phyloP scores from a whole-genome alignment of 2,329 filamentous ascomycete genomes.

The Beauveria asiatica region DNA sequence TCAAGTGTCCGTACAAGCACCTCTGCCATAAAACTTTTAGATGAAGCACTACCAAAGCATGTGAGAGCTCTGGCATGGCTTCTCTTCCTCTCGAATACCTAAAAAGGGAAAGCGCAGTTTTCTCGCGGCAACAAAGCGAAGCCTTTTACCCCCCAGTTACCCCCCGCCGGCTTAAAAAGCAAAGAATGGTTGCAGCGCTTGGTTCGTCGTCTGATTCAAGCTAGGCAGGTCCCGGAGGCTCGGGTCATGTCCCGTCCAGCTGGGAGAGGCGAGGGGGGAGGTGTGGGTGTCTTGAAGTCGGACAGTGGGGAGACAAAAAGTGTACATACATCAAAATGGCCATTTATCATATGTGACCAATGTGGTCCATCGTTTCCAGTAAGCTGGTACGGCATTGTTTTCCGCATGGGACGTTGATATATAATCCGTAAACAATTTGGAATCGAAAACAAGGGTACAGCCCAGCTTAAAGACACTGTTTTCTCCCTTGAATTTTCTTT shows the following conservation, averaged over 20 bases:
- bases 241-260: slow-evolving; percentile 1
- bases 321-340: too few relatives aligned
- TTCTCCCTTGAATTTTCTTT: not conserved
- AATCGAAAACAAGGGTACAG: not conserved
- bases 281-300: not conserved
- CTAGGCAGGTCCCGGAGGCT: not conserved
- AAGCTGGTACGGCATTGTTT: not conserved
- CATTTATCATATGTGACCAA: slow-evolving; percentile 2
- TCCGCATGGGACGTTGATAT: not conserved
- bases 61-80: too few relatives aligned
- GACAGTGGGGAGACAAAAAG: too few relatives aligned
- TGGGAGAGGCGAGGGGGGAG: not conserved
- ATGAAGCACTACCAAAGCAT: too few relatives aligned
- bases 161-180: not conserved
- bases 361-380: not conserved
- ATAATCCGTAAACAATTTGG: too few relatives aligned
- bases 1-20: too few relatives aligned
- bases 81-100: not conserved
- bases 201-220: not conserved
- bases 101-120: slow-evolving; percentile 15
- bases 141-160: not conserved
- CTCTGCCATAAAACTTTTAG: too few relatives aligned
- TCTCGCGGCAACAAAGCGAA: slow-evolving; percentile 16
- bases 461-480: too few relatives aligned
- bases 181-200: not conserved